phyloP scores from a whole-genome alignment of 2,329 filamentous ascomycete genomes.

The Fusarium multiceps region DNA sequence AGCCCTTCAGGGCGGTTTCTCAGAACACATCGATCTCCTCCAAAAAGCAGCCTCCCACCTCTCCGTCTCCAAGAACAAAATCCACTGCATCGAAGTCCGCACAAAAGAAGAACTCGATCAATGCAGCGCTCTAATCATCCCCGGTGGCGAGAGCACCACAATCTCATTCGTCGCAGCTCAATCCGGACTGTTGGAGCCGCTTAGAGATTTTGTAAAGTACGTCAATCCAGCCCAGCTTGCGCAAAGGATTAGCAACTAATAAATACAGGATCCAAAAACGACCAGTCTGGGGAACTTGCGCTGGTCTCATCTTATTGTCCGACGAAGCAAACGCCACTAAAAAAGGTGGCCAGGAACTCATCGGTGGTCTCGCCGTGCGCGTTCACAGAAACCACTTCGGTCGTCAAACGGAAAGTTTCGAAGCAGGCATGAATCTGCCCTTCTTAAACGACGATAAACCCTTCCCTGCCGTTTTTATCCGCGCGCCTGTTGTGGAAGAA shows the following conservation, averaged over 20 bases:
- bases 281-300: conserved; percentile 96
- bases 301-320: conserved; percentile 89
- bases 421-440: conserved; percentile 76
- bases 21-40: conserved; percentile 85
- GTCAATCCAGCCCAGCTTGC: conserved; percentile 43
- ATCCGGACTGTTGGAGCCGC: conserved; percentile 82
- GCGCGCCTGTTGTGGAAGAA: conserved; percentile 91
- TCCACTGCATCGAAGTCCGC: conserved; percentile 82
- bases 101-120: conserved; percentile 74
- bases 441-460: conserved; percentile 65
- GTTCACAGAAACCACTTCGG: conserved; percentile 97
- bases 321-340: conserved; percentile 90
- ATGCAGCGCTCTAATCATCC: conserved; percentile 89
- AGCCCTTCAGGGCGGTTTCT: conserved; percentile 91
- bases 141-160: conserved; percentile 94
- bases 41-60: conserved; percentile 71
- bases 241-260: background rate
- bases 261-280: conserved; percentile 73
- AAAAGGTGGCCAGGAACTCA: conserved; percentile 89
- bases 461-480: conserved; percentile 91
- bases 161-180: conserved; percentile 89
- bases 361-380: conserved; percentile 89
- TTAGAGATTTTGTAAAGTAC: conserved; percentile 91
- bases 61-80: conserved; percentile 50
- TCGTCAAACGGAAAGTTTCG: conserved; percentile 91